Evolutionary conservation across 2,329 filamentous ascomycete species (phyloP).

Genomic region (Pseudogymnoascus pannorum): DNA sequence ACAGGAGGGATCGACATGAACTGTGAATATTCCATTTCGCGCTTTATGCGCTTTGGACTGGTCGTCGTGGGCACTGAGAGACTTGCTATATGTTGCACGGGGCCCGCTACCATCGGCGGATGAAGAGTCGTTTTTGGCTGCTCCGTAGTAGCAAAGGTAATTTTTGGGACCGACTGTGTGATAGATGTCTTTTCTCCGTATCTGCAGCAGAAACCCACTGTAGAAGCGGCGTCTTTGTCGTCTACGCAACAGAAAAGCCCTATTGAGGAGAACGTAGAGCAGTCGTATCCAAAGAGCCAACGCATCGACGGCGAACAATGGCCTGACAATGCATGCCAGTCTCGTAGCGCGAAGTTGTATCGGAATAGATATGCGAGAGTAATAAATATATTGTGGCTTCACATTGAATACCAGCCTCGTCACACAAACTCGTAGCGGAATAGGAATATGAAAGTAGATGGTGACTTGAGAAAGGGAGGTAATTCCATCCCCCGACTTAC

Average conservation of each 20-base stretch:
- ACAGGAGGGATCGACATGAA: neutral
- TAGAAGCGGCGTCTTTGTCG: neutral
- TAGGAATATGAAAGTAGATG: neutral
- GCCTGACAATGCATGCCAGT: neutral
- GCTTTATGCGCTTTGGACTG: neutral
- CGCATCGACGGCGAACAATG: neutral
- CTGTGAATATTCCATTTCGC: neutral
- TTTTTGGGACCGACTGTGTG: neutral
- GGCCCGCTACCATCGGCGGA: neutral
- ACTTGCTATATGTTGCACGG: neutral
- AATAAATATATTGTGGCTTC: neutral
- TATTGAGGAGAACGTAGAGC: neutral
- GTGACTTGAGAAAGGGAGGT: neutral
- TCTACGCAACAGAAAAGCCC: neutral
- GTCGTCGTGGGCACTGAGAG: neutral
- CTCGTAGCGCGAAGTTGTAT: neutral
- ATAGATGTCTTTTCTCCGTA: neutral
- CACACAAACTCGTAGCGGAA: neutral
- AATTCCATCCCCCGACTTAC: neutral
- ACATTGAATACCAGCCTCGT: neutral
- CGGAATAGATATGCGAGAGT: neutral
- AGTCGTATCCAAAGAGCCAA: slow-evolving; percentile 4
- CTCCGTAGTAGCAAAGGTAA: neutral
- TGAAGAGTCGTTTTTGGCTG: neutral
- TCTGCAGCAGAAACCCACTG: neutral